These are phyloP conservation scores for Colletotrichum liaoningense DNA, from an alignment of 2,329 filamentous ascomycete species.

Conservation along the genomic window DNA sequence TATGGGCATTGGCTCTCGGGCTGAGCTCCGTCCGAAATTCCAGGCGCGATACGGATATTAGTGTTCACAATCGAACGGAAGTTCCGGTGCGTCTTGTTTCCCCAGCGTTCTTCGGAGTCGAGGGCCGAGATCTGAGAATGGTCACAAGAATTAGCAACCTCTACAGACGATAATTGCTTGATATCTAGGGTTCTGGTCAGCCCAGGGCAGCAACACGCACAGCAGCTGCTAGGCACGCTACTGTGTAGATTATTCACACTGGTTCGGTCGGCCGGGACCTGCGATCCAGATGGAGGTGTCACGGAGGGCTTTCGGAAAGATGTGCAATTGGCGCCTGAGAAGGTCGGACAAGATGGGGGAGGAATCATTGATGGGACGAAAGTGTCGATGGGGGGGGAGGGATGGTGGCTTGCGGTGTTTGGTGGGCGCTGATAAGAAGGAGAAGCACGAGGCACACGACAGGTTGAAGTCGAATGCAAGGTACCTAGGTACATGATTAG, in stretches of 20 bases:
- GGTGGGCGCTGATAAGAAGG: conserved; percentile 19
- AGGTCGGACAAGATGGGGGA: not conserved
- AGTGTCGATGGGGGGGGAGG: conserved; percentile 6
- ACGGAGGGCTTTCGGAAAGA: conserved; percentile 15
- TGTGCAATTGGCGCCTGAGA: not conserved
- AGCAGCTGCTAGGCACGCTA: not conserved
- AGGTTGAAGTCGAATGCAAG: not conserved
- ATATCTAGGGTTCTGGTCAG: not conserved
- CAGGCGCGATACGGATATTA: not conserved
- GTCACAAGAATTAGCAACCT: not conserved
- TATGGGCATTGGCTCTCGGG: not conserved
- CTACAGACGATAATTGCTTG: not conserved
- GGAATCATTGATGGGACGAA: conserved; percentile 12
- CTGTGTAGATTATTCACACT: not conserved
- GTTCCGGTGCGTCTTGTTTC: not conserved
- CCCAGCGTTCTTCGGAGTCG: not conserved
- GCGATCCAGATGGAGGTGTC: conserved; percentile 5
- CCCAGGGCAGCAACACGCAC: not conserved
- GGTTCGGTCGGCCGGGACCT: not conserved
- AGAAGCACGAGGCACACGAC: conserved; percentile 5
- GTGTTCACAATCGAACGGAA: not conserved
- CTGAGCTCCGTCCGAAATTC: not conserved
- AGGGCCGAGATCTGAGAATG: not conserved
- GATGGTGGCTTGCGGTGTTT: conserved; percentile 11
- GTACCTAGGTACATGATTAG: not conserved